Evolutionary conservation across 176 grass and related monocot species (phyloP).

Genomic region (Rhynchospora pubera): DNA sequence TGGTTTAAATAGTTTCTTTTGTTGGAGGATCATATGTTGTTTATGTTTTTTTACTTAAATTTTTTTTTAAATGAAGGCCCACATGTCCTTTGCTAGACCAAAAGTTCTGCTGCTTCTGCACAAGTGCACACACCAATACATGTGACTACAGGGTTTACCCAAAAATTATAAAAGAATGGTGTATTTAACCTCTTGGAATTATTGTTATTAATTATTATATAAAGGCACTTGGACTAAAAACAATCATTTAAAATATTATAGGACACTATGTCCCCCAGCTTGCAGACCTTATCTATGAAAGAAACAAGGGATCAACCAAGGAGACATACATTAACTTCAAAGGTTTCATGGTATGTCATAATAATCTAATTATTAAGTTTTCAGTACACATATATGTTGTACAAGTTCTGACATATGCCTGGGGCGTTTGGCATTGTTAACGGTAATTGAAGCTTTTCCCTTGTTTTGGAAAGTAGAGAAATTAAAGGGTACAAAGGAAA

Average conservation of each 20-base stretch:
- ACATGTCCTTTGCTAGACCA: not conserved
- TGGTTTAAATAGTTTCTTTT: not conserved
- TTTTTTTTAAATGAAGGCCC: not conserved
- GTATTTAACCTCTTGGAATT: not conserved
- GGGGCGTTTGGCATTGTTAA: conserved; percentile 1
- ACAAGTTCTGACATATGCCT: conserved; percentile 17
- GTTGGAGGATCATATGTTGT: not conserved
- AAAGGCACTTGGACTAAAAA: not conserved
- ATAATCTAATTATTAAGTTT: conserved; percentile 12
- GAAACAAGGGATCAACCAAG: conserved; percentile 50
- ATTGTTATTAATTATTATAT: not conserved
- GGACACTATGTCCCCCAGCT: conserved; percentile 97
- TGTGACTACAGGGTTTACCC: not conserved
- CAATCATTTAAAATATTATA: conserved; percentile 9
- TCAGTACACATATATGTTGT: not conserved
- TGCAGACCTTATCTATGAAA: conserved; percentile 75
- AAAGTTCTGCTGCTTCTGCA: not conserved
- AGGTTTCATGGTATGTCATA: conserved; percentile 78
- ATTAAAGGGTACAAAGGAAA: conserved; percentile 32
- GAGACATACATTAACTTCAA: conserved; percentile 64
- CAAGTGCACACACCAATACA: not conserved
- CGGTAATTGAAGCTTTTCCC: conserved; percentile 15
- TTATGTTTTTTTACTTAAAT: not conserved
- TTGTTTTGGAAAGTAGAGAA: conserved; percentile 20
- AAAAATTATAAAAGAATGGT: not conserved